Base-by-base conservation (phyloP, 2,329 filamentous ascomycete genomes). In the Elsinoe australis region DNA sequence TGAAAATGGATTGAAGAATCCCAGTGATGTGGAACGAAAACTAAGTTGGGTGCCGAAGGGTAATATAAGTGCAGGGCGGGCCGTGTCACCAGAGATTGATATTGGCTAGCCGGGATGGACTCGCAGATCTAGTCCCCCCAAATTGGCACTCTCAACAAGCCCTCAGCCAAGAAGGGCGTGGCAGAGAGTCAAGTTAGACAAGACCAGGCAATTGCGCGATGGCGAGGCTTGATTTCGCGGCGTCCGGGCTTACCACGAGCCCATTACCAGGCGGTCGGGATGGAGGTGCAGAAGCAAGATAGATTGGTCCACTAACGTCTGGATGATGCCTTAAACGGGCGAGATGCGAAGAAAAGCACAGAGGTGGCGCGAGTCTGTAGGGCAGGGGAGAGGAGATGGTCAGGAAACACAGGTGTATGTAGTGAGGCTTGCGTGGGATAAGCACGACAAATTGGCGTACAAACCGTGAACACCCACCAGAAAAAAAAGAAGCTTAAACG, bases 391-490 rank as follows among this genome's bases (percentile, higher is more conserved):
- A 28, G 14, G 26, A 44, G 39, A 44, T 32, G 39, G 39, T 26
- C 14, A 19, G 24, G 26, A 26, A 32, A 44, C 24, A 44, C n/a
- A n/a, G n/a, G 7, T 22, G 21, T 44, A 44, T 24, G 14, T 24
- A 17, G 18, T 28, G 34, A 14, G 45, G 14, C 29, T 35, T 35
- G 44, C 44, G 15, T n/a, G 44, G 21, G 18, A 26, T 28, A 22
- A 17, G 21, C 33, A 24, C 31, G 45, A 24, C 39, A 26, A 47
- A 26, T 35, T 47, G 44, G 31, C 19, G 51, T 42, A 44, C 38
- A 47, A 49, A 49, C 48, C 22, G 49, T 42, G 26, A 36, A 49
- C 48, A 50, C 26, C 38, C 28, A 21, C 12, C 21, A 28, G 9
- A 8, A 19, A 15, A 15, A 44, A 26, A 41, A 41, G 28, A 41